These are phyloP conservation scores for Posidonia oceanica DNA, from an alignment of 116 monocot species.

Conservation along the genomic window DNA sequence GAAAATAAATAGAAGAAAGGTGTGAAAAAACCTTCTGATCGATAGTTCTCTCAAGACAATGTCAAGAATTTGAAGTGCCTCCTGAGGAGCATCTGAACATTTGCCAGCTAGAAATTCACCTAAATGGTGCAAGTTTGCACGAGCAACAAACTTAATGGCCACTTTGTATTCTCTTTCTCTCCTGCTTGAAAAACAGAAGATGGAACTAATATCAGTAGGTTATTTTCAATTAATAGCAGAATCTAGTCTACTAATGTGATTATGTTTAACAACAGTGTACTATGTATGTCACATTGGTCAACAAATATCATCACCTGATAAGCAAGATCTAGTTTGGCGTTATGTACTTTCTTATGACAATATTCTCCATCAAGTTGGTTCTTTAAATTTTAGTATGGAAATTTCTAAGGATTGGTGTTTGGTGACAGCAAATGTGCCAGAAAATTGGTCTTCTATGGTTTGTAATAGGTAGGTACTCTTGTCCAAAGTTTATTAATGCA, in stretches of 20 bases:
- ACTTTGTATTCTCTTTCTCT: conserved; percentile 43
- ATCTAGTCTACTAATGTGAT: too few species aligned
- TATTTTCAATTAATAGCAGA: too few species aligned
- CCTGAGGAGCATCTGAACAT: conserved; percentile 38
- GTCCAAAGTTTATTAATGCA: too few species aligned
- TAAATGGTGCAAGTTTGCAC: conserved; percentile 37
- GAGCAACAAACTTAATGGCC: conserved; percentile 37
- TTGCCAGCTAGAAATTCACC: conserved; percentile 33
- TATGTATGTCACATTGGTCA: too few species aligned
- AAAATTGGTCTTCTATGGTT: too few species aligned
- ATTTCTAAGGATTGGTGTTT: too few species aligned
- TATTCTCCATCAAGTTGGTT: background rate
- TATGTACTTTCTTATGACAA: too few species aligned
- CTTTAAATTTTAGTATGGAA: background rate
- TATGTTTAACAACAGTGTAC: too few species aligned
- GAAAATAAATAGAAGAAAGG: background rate
- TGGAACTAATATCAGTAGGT: background rate
- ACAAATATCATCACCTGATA: too few species aligned
- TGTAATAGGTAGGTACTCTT: too few species aligned
- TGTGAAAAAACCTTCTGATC: conserved; percentile 14
- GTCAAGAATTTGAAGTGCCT: conserved; percentile 49
- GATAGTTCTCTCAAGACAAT: conserved; percentile 45
- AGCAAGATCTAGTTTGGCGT: too few species aligned
- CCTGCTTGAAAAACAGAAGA: conserved; percentile 10
- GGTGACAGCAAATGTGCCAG: too few species aligned